Evolutionary conservation across 352 stramenopile species (phyloP).

Genomic region (Globisporangium apiculatum): DNA sequence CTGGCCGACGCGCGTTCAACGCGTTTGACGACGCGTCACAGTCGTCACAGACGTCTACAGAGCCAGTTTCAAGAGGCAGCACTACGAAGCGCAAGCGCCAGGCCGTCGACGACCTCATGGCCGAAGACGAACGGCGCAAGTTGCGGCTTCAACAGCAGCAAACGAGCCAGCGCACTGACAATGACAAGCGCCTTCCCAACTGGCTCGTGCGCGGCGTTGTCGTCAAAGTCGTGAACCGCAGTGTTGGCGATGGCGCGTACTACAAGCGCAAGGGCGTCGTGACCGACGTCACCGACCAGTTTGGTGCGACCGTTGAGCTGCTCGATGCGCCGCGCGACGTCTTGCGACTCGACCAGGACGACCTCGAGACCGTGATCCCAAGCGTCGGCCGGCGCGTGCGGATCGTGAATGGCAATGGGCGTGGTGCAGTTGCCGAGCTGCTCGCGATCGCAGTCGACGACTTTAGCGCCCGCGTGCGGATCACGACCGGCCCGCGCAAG

Average conservation of each 20-base stretch:
- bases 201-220: conserved; percentile 90
- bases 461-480: conserved; percentile 57
- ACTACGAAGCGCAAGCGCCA: conserved; percentile 17
- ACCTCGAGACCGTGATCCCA: conserved; percentile 87
- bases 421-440: conserved; percentile 50
- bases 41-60: not conserved
- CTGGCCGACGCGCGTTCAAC: conserved; percentile 6
- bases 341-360: conserved; percentile 80
- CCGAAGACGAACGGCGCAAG: conserved; percentile 35
- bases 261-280: conserved; percentile 88
- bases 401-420: conserved; percentile 68
- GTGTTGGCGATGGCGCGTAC: conserved; percentile 78
- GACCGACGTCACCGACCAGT: conserved; percentile 72
- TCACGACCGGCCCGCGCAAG: conserved; percentile 54
- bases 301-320: conserved; percentile 75
- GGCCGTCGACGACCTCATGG: conserved; percentile 50
- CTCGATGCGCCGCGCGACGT: conserved; percentile 69
- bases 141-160: no score
- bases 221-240: conserved; percentile 94
- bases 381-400: conserved; percentile 59
- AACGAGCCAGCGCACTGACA: no score
- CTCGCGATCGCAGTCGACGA: conserved; percentile 66
- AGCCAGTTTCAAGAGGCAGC: conserved; percentile 1
- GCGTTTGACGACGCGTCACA: conserved; percentile 2
- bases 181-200: conserved; percentile 61